Conservation (phyloP, 345 rosid species). For the Acer saccharum region DNA sequence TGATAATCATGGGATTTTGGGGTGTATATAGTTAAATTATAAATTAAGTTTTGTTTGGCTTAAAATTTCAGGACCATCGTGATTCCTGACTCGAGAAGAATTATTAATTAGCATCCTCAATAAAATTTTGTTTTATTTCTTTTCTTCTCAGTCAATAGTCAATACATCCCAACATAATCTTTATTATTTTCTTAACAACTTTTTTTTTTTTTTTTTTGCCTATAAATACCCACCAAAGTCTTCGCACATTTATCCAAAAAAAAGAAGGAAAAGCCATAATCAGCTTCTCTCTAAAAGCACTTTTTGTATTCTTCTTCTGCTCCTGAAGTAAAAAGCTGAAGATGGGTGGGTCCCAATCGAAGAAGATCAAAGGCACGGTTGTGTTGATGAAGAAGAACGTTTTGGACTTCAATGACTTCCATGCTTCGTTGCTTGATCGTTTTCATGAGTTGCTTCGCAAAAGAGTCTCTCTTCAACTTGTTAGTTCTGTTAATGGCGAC, state of each 20-base stretch:
- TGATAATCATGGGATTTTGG: no score
- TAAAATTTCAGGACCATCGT: no score
- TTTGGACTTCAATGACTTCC: conserved; percentile 76
- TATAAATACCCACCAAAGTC: background rate
- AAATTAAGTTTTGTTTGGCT: no score
- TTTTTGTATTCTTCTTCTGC: no score
- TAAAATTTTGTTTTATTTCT: no score
- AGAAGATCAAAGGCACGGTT: conserved; percentile 63
- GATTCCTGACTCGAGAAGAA: no score
- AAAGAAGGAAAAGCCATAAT: no score
- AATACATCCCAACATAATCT: background rate
- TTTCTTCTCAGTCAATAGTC: no score
- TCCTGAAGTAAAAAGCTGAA: background rate
- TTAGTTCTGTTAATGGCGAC: conserved; percentile 57
- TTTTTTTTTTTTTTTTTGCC: background rate
- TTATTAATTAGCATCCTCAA: no score
- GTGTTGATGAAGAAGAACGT: conserved; percentile 92
- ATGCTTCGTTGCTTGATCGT: conserved; percentile 63
- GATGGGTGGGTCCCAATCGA: background rate
- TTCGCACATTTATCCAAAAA: background rate
- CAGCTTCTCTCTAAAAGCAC: no score
- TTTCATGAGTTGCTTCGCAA: conserved; percentile 63
- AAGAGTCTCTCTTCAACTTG: conserved; percentile 67
- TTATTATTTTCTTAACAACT: background rate
- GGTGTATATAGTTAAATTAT: no score